phyloP scores from a whole-genome alignment of 176 grass and related monocot genomes.

The Pontederia paniculata region DNA sequence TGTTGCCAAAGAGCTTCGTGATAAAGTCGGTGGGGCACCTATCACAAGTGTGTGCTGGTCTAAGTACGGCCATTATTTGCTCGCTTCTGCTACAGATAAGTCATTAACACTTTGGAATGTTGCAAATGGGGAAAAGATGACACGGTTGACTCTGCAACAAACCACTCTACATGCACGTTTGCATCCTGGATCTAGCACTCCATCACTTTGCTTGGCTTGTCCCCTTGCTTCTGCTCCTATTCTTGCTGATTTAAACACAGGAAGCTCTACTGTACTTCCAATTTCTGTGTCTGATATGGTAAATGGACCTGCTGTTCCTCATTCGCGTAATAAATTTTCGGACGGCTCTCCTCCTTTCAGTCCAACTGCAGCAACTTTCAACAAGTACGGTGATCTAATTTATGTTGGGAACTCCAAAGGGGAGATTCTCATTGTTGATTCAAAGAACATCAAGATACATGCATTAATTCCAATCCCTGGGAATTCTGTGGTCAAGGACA shows the following conservation, averaged over 20 bases:
- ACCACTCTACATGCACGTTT: constrained; percentile 78
- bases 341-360: constrained; percentile 88
- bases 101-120: constrained; percentile 95
- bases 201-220: constrained; percentile 75
- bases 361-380: constrained; percentile 91
- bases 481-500: constrained; percentile 82
- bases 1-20: constrained; percentile 71
- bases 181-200: constrained; percentile 52
- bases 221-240: constrained; percentile 93
- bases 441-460: constrained; percentile 58
- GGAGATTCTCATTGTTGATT: constrained; percentile 83
- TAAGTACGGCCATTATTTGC: constrained; percentile 79
- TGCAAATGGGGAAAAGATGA: constrained; percentile 55
- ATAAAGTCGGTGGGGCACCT: constrained; percentile 78
- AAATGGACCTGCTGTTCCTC: constrained; percentile 33
- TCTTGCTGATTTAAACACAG: constrained; percentile 79
- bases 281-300: constrained; percentile 57
- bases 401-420: constrained; percentile 95
- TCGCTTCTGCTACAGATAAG: constrained; percentile 90
- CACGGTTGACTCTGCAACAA: constrained; percentile 82
- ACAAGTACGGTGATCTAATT: constrained; percentile 75
- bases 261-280: constrained; percentile 68
- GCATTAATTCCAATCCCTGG: constrained; percentile 63
- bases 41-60: constrained; percentile 95
- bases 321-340: constrained; percentile 70